These are phyloP conservation scores for Starmerella potacharoeniae DNA, from an alignment of 805 yeast species.

Conservation along the genomic window DNA sequence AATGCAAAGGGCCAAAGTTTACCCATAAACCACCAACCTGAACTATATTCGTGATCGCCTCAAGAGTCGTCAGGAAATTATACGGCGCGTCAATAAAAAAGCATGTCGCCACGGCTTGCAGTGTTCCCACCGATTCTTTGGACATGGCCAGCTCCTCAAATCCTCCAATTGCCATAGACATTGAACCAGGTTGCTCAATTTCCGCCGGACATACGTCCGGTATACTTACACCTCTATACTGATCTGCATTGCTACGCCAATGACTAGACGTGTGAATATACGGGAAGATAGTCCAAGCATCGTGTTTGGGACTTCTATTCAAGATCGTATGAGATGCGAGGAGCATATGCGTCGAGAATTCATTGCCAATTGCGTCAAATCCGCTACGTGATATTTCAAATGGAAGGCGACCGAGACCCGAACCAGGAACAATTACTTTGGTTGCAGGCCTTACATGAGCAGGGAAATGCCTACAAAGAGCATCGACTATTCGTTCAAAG, in stretches of 20 bases:
- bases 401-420: constrained; percentile 77
- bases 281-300: constrained; percentile 26
- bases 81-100: constrained; percentile 89
- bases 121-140: constrained; percentile 28
- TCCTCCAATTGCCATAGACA: constrained; percentile 67
- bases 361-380: constrained; percentile 59
- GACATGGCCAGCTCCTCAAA: constrained; percentile 54
- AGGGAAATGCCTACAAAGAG: constrained; percentile 32
- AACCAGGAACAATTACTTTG: constrained; percentile 66
- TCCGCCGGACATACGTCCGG: constrained; percentile 28
- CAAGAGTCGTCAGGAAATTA: constrained; percentile 63
- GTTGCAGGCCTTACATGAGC: constrained; percentile 20
- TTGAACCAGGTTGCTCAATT: constrained; percentile 25
- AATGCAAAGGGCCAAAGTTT: constrained; percentile 59
- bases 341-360: constrained; percentile 70
- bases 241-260: constrained; percentile 40
- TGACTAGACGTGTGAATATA: constrained; percentile 59
- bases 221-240: constrained; percentile 37
- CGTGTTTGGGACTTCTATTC: constrained; percentile 13
- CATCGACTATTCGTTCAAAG: constrained; percentile 38
- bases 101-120: constrained; percentile 37
- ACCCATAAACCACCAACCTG: constrained; percentile 56
- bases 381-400: constrained; percentile 44
- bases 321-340: constrained; percentile 36
- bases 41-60: constrained; percentile 41